Evolutionary conservation across 352 stramenopile species (phyloP).

Genomic region (Phytophthora boehmeriae): DNA sequence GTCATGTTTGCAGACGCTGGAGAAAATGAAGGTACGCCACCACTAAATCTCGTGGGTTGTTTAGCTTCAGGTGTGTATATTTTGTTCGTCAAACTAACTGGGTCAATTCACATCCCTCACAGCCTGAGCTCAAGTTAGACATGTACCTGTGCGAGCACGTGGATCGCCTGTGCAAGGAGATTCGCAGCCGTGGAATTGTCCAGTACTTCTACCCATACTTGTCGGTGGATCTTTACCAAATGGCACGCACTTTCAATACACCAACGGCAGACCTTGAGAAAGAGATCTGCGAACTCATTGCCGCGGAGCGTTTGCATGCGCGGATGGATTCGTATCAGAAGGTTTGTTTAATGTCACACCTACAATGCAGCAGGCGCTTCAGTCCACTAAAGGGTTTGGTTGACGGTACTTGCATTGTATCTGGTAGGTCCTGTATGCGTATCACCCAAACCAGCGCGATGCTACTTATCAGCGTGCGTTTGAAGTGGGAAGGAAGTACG

Average conservation of each 20-base stretch:
- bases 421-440: constrained; percentile 74
- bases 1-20: constrained; percentile 74
- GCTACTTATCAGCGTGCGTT: constrained; percentile 83
- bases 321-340: constrained; percentile 91
- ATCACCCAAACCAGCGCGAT: constrained; percentile 79
- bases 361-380: too few species aligned
- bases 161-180: constrained; percentile 76
- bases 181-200: constrained; percentile 84
- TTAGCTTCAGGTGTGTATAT: background rate
- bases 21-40: constrained; percentile 65
- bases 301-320: constrained; percentile 69
- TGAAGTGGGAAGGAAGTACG: constrained; percentile 82
- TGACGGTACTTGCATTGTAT: too few species aligned
- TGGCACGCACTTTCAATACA: constrained; percentile 87
- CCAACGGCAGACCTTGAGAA: constrained; percentile 65
- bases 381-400: too few species aligned
- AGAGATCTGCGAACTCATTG: constrained; percentile 82
- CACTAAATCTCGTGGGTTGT: background rate
- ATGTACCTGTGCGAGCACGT: constrained; percentile 83
- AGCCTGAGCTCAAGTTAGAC: constrained; percentile 81
- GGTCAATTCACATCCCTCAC: background rate
- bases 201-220: constrained; percentile 91
- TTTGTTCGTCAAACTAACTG: background rate
- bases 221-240: constrained; percentile 85
- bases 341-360: constrained; percentile 30